These are phyloP conservation scores for Aspergillus fijiensis DNA, from an alignment of 2,329 filamentous ascomycete species.

Conservation along the genomic window DNA sequence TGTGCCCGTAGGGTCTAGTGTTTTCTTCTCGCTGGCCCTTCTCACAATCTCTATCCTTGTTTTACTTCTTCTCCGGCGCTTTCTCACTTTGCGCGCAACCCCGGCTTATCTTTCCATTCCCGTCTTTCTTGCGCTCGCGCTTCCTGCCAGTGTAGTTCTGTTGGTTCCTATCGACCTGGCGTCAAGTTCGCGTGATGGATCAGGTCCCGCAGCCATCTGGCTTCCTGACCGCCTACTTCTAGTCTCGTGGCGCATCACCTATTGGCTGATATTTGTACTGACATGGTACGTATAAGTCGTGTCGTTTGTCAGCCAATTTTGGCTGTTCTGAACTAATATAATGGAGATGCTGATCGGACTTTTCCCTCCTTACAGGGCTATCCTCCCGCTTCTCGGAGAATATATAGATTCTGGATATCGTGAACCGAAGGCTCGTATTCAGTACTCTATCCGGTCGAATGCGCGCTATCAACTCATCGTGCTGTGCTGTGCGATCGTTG, in stretches of 20 bases:
- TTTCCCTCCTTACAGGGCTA: constrained; percentile 60
- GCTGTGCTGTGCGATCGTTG: constrained; percentile 66
- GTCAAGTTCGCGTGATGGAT: constrained; percentile 73
- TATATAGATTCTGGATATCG: constrained; percentile 93
- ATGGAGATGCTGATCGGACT: constrained; percentile 10
- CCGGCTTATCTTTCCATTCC: constrained; percentile 87
- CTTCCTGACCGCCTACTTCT: constrained; percentile 74
- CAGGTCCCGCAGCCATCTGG: constrained; percentile 79
- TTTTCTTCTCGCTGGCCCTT: constrained; percentile 74
- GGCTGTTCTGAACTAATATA: no score
- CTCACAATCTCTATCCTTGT: constrained; percentile 72
- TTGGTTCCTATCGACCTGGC: constrained; percentile 95
- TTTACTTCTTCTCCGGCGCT: constrained; percentile 82
- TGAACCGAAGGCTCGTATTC: constrained; percentile 74
- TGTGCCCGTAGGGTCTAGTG: constrained; percentile 69
- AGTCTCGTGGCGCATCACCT: constrained; percentile 90
- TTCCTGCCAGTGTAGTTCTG: constrained; percentile 86
- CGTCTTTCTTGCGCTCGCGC: constrained; percentile 91
- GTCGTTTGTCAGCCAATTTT: not conserved
- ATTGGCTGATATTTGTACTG: constrained; percentile 93
- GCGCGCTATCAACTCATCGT: constrained; percentile 84
- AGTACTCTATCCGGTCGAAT: constrained; percentile 84
- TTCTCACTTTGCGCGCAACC: constrained; percentile 84
- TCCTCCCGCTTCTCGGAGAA: constrained; percentile 88
- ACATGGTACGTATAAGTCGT: constrained; percentile 67